These are phyloP conservation scores for Ophiostoma tasmaniense DNA, from an alignment of 2,329 filamentous ascomycete genomes.

Conservation along the genomic window DNA sequence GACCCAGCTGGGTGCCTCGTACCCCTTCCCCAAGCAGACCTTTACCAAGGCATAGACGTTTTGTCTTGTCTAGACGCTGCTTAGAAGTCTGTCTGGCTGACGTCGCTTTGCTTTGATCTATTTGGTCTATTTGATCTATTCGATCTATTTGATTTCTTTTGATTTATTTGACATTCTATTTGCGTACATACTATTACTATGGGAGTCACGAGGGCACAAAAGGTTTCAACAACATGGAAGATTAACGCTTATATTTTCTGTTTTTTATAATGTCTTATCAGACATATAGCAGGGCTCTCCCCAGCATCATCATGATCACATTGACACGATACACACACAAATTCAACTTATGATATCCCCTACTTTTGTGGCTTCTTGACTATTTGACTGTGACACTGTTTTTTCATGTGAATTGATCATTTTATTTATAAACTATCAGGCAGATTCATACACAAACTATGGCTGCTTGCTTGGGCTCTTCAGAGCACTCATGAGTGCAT, in stretches of 20 bases:
- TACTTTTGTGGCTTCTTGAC: background rate
- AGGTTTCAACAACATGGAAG: slow-evolving; percentile 28
- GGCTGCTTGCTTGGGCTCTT: slow-evolving; percentile 4
- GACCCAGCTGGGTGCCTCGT: slow-evolving; percentile 92
- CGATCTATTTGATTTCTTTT: no score
- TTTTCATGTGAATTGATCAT: no score
- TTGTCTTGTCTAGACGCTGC: background rate
- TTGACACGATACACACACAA: slow-evolving; percentile 17
- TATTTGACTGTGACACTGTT: no score
- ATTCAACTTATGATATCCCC: slow-evolving; percentile 30
- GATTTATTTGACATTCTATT: background rate
- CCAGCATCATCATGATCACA: background rate
- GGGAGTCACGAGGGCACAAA: slow-evolving; percentile 7
- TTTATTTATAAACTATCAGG: no score
- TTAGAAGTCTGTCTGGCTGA: background rate
- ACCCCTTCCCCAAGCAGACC: slow-evolving; percentile 72
- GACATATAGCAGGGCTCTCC: background rate
- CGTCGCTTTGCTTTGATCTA: no score
- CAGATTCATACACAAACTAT: no score
- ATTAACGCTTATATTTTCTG: slow-evolving; percentile 8
- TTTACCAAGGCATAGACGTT: slow-evolving; percentile 42
- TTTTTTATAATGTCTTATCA: background rate
- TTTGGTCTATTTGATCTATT: no score
- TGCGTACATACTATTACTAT: background rate
- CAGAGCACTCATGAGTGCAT: slow-evolving; percentile 21